A percentile compares a stretch with the other conserved stretches of the same genome.
Evolutionary conservation across 345 rosid species (phyloP).

Genomic region (Gossypium arboreum): DNA sequence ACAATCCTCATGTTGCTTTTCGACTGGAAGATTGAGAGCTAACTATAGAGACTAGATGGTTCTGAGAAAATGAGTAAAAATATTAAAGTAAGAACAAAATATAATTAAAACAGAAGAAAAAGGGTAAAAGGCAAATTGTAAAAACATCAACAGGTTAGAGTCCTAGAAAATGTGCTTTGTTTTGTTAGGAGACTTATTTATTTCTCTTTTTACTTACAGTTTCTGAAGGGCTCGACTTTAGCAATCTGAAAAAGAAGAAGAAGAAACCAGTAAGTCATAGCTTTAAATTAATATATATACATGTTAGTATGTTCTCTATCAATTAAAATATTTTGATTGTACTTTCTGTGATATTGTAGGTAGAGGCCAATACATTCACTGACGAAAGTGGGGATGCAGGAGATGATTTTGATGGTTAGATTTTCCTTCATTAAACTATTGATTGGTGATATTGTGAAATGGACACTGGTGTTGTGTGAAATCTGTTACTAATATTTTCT

Average conservation of each 20-base stretch:
- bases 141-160: background rate
- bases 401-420: constrained; percentile 68
- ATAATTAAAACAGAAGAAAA: background rate
- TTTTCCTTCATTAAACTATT: background rate
- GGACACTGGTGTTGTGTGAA: background rate
- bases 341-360: constrained; percentile 38
- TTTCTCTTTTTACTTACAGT: constrained; percentile 35
- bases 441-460: background rate
- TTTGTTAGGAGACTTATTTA: background rate
- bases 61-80: background rate
- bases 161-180: background rate
- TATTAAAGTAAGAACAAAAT: background rate
- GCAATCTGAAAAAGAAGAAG: constrained; percentile 92
- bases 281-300: background rate
- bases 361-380: constrained; percentile 53
- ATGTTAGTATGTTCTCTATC: background rate
- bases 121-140: background rate
- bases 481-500: background rate
- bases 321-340: background rate
- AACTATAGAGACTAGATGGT: too few species aligned
- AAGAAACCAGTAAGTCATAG: constrained; percentile 73
- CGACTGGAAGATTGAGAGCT: too few species aligned
- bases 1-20: too few species aligned
- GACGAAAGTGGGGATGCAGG: constrained; percentile 60
- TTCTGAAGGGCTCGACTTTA: constrained; percentile 75